Evolutionary conservation across 192 early-diverging fungal genomes (phyloP), one percentile per base, ranked within the genome.

Genomic region (Spizellomyces sp.): DNA sequence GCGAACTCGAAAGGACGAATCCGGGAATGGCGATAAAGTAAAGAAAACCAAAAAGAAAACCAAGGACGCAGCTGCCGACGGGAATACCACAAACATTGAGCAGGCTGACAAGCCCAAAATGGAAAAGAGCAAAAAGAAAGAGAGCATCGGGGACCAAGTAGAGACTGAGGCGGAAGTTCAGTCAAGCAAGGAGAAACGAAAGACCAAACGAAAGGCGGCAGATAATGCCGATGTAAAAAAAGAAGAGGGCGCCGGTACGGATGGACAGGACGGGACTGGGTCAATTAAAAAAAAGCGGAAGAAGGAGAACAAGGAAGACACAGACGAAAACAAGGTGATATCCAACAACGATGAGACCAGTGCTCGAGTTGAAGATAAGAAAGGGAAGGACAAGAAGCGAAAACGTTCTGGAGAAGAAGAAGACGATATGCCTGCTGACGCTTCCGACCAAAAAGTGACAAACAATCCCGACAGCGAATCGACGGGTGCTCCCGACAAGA

Each of bases 41-140:
- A 62, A 41, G n/a, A 45, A 47, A 21, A 66, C 7, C 3, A 66
- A 66, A 21, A 66, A 42, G 44, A 66, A 66, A 4, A 47, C 2
- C 12, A 61, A 68, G 50, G 15, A 44, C 19, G 17, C 3, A 68
- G 44, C 50, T 10, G 43, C 50, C 6, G 67, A 14, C 9, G 54
- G 42, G 8, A 4, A n/a, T 21, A 17, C 45, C 27, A 36, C 27
- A n/a, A 50, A 6, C 8, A 8, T 22, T 9, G 15, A 8, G 56
- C 8, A 52, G 54, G 56, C 19, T 58, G 56, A 27, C 22, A 43
- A 58, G 17, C 67, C 21, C 6, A 48, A 66, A 9, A 7, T 4
- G 44, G 44, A 58, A 58, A 68, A 57, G 56, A 58, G 4, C 54
- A 58, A 58, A 56, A 68, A 68, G 67, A 15, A 44, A 22, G 9